Percentiles rank a stretch among this genome's conserved stretches.
phyloP scores from a whole-genome alignment of 768 basidiomycete species.

The Suillus ampliporus region DNA sequence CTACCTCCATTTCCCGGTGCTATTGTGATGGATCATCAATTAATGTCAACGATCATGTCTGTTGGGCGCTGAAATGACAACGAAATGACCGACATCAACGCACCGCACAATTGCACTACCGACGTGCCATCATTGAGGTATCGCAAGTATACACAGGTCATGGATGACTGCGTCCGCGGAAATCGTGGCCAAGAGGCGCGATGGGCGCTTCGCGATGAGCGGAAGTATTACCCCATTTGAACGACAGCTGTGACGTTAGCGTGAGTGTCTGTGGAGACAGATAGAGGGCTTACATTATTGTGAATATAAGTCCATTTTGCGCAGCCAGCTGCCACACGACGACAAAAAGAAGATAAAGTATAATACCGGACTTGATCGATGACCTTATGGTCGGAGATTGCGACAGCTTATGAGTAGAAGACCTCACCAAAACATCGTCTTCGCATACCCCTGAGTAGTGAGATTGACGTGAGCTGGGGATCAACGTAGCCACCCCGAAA shows the following conservation, averaged over 20 bases:
- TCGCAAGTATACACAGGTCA: background rate
- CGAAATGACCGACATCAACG: background rate
- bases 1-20: background rate
- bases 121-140: background rate
- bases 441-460: background rate
- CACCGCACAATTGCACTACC: background rate
- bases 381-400: background rate
- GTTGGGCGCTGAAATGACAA: background rate
- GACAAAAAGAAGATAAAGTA: background rate
- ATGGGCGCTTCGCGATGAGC: background rate
- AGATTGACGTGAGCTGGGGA: background rate
- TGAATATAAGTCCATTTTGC: background rate
- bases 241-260: background rate
- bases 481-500: background rate
- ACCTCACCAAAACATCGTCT: background rate
- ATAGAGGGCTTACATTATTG: background rate
- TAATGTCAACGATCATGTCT: background rate
- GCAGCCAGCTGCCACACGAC: background rate
- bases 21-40: background rate
- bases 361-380: background rate
- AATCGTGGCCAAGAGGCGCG: background rate
- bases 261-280: background rate
- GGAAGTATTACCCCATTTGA: background rate
- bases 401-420: background rate
- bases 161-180: background rate